Evolutionary conservation across 768 basidiomycete genomes (phyloP), one percentile per base, ranked within the genome.

Genomic region (Auricularia sp.): DNA sequence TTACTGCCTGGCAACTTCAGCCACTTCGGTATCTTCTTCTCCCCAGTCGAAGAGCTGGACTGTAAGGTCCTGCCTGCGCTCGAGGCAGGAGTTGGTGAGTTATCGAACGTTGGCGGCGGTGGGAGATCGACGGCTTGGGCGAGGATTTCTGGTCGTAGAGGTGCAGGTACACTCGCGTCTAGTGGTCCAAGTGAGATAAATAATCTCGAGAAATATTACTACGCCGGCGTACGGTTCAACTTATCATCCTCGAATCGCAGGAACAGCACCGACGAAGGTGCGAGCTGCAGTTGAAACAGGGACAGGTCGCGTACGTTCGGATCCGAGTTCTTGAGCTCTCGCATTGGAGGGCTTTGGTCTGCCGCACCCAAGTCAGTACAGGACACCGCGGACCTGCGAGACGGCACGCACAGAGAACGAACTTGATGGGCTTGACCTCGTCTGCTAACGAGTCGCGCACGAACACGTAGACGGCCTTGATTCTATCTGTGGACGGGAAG

Each of bases 311-410:
- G 85, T 35, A 91, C 85, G 65, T 78, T 75, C 8, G 84, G 83
- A 69, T 94, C 93, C 4, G 88, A 90, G 6, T 91, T 88, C 68
- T 87, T 90, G 69, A 91, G 79, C 63, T 96, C 93, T 34, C 87
- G 84, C 69, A 85, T 87, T 1, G 93, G 93, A 2, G 91, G 91
- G 2, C 80, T 77, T 76, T 93, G 90, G 74, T 90, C 91, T 93
- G 64, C 23, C 39, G 39, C 12, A 29, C 51, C 16, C 51, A 21
- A 59, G 35, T 18, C 39, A 3, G 21, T 51, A 2, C 29, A 34
- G 6, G 33, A 3, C 36, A 58, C 5, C 61, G 10, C 56, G 23
- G 12, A 34, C 44, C 54, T 53, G 58, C 8, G 36, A 14, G 39
- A 33, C 62, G 63, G 1, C 39, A 81, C 86, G 62, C 69, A 94